These are phyloP conservation scores for Paramecium caudatum DNA, from an alignment of 73 alveolate genomes.

Conservation along the genomic window DNA sequence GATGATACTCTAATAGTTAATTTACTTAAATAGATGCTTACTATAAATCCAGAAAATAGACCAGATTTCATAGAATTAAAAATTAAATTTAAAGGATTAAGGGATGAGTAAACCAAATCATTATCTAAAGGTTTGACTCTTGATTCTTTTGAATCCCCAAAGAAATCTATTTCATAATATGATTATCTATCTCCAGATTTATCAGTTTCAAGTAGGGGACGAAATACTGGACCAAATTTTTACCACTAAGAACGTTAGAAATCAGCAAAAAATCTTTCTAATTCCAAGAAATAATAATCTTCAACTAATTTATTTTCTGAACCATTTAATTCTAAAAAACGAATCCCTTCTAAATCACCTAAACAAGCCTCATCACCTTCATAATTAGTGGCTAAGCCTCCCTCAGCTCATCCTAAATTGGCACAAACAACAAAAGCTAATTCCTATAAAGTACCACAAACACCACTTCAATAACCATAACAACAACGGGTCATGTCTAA, in stretches of 20 bases:
- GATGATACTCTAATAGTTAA: neutral
- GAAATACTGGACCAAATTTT: conserved; percentile 31
- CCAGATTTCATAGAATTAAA: conserved; percentile 56
- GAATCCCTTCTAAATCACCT: neutral
- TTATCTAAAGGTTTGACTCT: neutral
- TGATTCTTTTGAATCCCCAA: conserved; percentile 8
- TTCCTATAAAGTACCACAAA: neutral
- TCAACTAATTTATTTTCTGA: neutral
- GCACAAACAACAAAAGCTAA: neutral
- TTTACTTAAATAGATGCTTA: neutral
- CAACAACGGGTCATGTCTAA: neutral
- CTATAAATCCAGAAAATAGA: conserved; percentile 2
- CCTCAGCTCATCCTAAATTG: neutral
- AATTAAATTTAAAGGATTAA: neutral
- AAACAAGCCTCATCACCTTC: neutral
- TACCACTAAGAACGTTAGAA: neutral
- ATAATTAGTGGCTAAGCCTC: neutral
- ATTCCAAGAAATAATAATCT: conserved; percentile 2
- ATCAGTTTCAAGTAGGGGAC: neutral
- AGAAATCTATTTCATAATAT: neutral
- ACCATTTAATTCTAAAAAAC: neutral
- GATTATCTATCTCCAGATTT: conserved; percentile 28
- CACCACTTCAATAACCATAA: neutral
- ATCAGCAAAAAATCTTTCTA: neutral
- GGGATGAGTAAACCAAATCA: neutral